Conservation (phyloP, 1,139 yeast species). For the Suhomyces guaymorum region DNA sequence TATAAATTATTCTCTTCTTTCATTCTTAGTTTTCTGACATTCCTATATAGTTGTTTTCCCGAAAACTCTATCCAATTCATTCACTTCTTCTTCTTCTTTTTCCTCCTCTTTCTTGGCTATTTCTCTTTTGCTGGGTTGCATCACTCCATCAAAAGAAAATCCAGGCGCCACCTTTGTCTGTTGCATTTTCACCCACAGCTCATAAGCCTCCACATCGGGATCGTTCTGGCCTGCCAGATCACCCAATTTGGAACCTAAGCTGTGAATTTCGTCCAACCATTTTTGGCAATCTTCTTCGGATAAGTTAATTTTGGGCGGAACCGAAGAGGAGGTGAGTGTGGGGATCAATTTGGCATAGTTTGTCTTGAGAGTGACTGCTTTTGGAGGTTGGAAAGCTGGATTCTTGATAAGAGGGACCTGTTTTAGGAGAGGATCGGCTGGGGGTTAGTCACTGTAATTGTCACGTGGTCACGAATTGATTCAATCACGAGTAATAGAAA, state of each 20-base stretch:
- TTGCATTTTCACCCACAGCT: conserved; percentile 38
- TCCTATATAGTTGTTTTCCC: conserved; percentile 24
- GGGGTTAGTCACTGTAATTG: no score
- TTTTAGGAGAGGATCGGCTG: conserved; percentile 52
- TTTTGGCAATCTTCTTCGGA: conserved; percentile 27
- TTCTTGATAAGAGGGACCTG: conserved; percentile 62
- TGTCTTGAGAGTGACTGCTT: conserved; percentile 54
- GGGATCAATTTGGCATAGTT: conserved; percentile 49
- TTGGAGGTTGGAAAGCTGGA: conserved; percentile 58
- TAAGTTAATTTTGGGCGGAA: conserved; percentile 43
- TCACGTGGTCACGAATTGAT: no score
- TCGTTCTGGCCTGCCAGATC: conserved; percentile 12
- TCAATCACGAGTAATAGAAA: no score
- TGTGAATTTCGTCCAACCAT: conserved; percentile 33
- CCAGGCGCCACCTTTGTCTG: conserved; percentile 47
- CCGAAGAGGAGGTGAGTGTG: conserved; percentile 32
- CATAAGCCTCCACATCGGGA: conserved; percentile 21
- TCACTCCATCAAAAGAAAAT: conserved; percentile 31
- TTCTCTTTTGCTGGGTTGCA: conserved; percentile 31
- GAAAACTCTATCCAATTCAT: conserved; percentile 34
- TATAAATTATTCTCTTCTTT: no score
- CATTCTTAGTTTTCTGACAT: no score
- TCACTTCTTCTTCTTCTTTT: conserved; percentile 13
- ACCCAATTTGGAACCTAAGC: conserved; percentile 14
- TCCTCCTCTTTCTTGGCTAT: conserved; percentile 7